These are phyloP conservation scores for Russula vinacea DNA, from an alignment of 768 basidiomycete genomes.

Conservation along the genomic window DNA sequence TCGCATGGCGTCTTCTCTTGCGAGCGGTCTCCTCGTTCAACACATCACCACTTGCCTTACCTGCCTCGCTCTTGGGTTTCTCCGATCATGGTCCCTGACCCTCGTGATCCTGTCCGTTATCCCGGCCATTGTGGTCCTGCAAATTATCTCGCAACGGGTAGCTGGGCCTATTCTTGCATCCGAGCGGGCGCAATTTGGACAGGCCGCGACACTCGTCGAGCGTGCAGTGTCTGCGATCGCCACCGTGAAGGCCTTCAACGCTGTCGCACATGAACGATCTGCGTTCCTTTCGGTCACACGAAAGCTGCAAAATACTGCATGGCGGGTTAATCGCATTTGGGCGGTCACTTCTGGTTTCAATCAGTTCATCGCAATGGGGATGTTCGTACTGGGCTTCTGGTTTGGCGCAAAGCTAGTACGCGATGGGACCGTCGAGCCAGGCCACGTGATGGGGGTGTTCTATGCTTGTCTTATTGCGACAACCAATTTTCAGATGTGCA, in stretches of 20 bases:
- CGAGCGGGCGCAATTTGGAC: conserved; percentile 65
- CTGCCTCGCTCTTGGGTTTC: conserved; percentile 78
- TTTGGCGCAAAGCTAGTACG: conserved; percentile 87
- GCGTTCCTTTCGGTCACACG: conserved; percentile 47
- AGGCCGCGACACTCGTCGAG: conserved; percentile 77
- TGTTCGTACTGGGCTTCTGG: conserved; percentile 98
- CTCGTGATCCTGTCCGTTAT: conserved; percentile 90
- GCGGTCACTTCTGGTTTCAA: conserved; percentile 61
- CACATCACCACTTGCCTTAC: conserved; percentile 76
- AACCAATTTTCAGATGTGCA: conserved; percentile 80
- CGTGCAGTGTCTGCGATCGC: conserved; percentile 72
- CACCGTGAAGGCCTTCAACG: conserved; percentile 93
- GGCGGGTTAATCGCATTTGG: conserved; percentile 67
- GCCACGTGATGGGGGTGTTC: conserved; percentile 93
- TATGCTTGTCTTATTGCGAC: conserved; percentile 95
- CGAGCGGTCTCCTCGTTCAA: conserved; percentile 74
- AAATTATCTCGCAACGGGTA: conserved; percentile 67
- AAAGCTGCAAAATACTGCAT: conserved; percentile 46
- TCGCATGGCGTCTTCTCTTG: conserved; percentile 76
- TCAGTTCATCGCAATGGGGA: conserved; percentile 82
- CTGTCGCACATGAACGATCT: conserved; percentile 53
- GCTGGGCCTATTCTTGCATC: conserved; percentile 61
- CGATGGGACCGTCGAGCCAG: conserved; percentile 62
- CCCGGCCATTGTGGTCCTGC: conserved; percentile 75
- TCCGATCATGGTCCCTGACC: conserved; percentile 76